A percentile compares a stretch with the other conserved stretches of the same genome.
Evolutionary conservation across 1,139 yeast species (phyloP).

Genomic region (Tardiomyces depauwii): DNA sequence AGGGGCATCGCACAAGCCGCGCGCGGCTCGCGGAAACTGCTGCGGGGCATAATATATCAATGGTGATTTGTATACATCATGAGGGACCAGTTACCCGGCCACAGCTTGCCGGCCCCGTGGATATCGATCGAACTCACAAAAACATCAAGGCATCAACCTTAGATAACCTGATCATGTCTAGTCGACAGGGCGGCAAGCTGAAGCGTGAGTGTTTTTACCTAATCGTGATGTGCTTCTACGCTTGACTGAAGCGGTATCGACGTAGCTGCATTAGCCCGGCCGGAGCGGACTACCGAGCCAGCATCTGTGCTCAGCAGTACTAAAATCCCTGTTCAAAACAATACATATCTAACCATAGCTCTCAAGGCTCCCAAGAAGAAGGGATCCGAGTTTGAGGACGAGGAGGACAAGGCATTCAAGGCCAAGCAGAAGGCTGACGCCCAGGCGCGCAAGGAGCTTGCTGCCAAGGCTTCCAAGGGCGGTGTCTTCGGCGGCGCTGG

Average conservation of each 20-base stretch:
- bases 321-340: too few species aligned
- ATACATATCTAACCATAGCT: conserved; percentile 1
- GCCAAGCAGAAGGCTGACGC: conserved; percentile 93
- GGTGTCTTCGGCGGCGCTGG: conserved; percentile 93
- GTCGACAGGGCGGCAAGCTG: conserved; percentile 35
- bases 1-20: too few species aligned
- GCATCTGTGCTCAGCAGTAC: neutral
- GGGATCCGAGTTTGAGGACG: conserved; percentile 62
- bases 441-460: conserved; percentile 84
- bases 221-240: neutral
- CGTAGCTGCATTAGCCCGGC: too few species aligned
- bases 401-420: conserved; percentile 82
- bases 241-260: neutral
- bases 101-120: too few species aligned
- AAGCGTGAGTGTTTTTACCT: conserved; percentile 31
- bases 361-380: conserved; percentile 40
- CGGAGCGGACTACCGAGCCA: neutral
- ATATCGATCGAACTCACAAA: too few species aligned
- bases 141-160: too few species aligned
- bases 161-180: conserved; percentile 31
- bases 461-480: conserved; percentile 76
- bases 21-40: too few species aligned
- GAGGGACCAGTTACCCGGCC: too few species aligned
- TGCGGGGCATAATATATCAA: too few species aligned
- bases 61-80: too few species aligned